phyloP scores from a whole-genome alignment of 495 filamentous ascomycete species.

The Hypoxylon trugodes region DNA sequence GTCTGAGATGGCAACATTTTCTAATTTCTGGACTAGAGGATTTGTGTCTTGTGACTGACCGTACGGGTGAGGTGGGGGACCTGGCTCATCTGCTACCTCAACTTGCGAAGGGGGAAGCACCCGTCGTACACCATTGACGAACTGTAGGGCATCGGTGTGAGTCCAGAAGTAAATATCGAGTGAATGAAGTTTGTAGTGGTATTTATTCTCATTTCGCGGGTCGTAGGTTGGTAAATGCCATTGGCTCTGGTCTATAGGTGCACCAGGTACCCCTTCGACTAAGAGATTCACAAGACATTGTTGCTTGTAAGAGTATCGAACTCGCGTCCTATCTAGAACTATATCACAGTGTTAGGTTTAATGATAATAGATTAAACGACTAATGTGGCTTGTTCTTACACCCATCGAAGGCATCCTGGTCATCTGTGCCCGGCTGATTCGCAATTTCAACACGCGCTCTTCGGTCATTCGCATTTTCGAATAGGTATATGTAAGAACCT shows the following conservation, averaged over 20 bases:
- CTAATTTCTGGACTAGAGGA: conserved; percentile 83
- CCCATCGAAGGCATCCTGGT: conserved; percentile 90
- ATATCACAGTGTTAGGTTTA: conserved; percentile 12
- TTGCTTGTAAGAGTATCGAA: conserved; percentile 81
- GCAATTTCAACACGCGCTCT: conserved; percentile 83
- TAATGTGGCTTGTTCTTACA: conserved; percentile 57
- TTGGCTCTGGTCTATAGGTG: conserved; percentile 57
- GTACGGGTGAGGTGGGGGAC: conserved; percentile 48
- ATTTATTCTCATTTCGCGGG: conserved; percentile 71
- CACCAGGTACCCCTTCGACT: conserved; percentile 64
- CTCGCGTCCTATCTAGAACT: conserved; percentile 70
- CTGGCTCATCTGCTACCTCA: conserved; percentile 64
- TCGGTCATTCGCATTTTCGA: conserved; percentile 73
- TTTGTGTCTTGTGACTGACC: conserved; percentile 65
- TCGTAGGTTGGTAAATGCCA: conserved; percentile 84
- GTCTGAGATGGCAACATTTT: conserved; percentile 74
- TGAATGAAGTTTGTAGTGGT: conserved; percentile 79
- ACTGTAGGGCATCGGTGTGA: conserved; percentile 73
- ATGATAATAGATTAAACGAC: neutral
- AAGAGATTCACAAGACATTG: conserved; percentile 77
- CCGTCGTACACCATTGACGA: conserved; percentile 70
- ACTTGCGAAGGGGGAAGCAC: conserved; percentile 69
- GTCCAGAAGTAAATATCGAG: conserved; percentile 93
- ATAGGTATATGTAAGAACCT: conserved; percentile 87
- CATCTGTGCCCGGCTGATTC: conserved; percentile 83